phyloP scores from a whole-genome alignment of 2,329 filamentous ascomycete species.

The Fusarium bactridioides region DNA sequence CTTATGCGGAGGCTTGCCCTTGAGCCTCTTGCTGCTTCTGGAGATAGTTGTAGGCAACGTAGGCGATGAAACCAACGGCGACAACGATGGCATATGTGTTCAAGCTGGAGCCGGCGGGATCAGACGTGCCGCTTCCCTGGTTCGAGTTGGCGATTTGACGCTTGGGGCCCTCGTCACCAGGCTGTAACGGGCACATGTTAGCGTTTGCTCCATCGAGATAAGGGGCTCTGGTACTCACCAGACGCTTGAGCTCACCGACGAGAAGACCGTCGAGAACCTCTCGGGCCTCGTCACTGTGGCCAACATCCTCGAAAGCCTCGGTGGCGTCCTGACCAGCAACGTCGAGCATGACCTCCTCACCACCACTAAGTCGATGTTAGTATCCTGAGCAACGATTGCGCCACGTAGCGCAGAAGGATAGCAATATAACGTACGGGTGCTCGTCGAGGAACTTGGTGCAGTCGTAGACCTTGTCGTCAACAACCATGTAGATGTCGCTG shows the following conservation, averaged over 20 bases:
- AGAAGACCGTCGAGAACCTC: constrained; percentile 85
- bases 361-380: constrained; percentile 69
- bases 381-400: background rate
- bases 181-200: constrained; percentile 55
- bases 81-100: constrained; percentile 84
- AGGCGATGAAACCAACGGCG: constrained; percentile 78
- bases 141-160: constrained; percentile 58
- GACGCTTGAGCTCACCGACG: constrained; percentile 80
- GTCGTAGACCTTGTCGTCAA: constrained; percentile 98
- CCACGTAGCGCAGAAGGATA: background rate
- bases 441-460: constrained; percentile 90
- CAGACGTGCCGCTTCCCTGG: constrained; percentile 57
- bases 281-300: constrained; percentile 97
- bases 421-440: constrained; percentile 75
- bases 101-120: constrained; percentile 69
- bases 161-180: constrained; percentile 78
- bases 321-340: constrained; percentile 95
- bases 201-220: background rate
- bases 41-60: constrained; percentile 85
- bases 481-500: constrained; percentile 90
- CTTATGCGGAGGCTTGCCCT: constrained; percentile 40
- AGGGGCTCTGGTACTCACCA: constrained; percentile 61
- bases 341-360: constrained; percentile 97
- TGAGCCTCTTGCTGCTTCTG: constrained; percentile 60
- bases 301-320: constrained; percentile 98